These are phyloP conservation scores for Potentilla sterilis DNA, from an alignment of 306 rosid species.

Conservation along the genomic window DNA sequence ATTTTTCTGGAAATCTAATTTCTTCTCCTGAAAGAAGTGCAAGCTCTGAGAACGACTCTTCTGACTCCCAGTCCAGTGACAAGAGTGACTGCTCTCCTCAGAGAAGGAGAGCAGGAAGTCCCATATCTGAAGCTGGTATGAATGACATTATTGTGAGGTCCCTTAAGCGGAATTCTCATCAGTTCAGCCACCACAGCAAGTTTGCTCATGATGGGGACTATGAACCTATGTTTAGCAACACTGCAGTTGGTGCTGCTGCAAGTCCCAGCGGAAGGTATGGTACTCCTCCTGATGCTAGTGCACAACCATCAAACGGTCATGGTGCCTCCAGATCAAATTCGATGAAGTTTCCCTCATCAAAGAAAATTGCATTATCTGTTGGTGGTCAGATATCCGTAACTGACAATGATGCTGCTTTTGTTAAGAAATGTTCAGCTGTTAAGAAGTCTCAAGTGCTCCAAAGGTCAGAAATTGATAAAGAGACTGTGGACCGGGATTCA, in stretches of 20 bases:
- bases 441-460: conserved; percentile 25
- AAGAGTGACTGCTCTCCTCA: conserved; percentile 26
- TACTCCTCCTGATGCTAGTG: conserved; percentile 16
- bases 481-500: conserved; percentile 22
- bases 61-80: conserved; percentile 28
- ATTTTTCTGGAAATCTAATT: conserved; percentile 21
- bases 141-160: conserved; percentile 25
- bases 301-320: conserved; percentile 24
- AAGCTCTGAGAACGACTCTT: conserved; percentile 21
- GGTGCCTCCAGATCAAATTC: conserved; percentile 21
- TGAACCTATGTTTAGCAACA: conserved; percentile 17
- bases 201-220: conserved; percentile 16
- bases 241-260: conserved; percentile 16
- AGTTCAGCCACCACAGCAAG: conserved; percentile 24
- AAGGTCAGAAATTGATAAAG: conserved; percentile 25
- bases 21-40: conserved; percentile 41
- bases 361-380: conserved; percentile 18
- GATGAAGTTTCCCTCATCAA: conserved; percentile 26
- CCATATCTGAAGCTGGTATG: conserved; percentile 23
- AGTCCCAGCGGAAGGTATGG: conserved; percentile 19
- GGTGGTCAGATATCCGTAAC: conserved; percentile 21
- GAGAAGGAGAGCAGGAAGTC: conserved; percentile 35
- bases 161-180: conserved; percentile 19
- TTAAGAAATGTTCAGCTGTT: conserved; percentile 16
- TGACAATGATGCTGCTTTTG: conserved; percentile 19